Percentiles rank a stretch among this genome's conserved stretches.
These are phyloP conservation scores for Vaccinium vitisidaea DNA, from an alignment of 148 eudicot species.

Conservation along the genomic window DNA sequence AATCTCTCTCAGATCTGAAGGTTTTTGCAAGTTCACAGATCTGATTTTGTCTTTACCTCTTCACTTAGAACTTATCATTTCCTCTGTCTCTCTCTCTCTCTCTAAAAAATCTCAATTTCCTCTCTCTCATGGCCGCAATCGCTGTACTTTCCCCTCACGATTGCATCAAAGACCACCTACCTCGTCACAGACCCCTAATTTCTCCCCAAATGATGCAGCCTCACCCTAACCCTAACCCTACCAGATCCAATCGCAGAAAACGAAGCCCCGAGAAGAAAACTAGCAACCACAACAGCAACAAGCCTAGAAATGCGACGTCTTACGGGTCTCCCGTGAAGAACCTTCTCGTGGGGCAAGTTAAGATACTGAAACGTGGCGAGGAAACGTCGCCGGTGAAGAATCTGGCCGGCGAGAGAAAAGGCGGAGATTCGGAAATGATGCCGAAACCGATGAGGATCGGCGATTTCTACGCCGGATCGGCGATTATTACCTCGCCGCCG, in stretches of 20 bases:
- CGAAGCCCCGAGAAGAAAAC: slow-evolving; percentile 22
- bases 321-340: background rate
- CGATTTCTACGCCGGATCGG: slow-evolving; percentile 2
- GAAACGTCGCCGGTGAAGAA: slow-evolving; percentile 8
- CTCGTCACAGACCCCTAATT: background rate
- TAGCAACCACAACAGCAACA: background rate
- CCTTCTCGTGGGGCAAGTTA: slow-evolving; percentile 30
- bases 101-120: background rate
- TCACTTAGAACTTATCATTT: background rate
- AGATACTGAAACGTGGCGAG: slow-evolving; percentile 55
- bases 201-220: background rate
- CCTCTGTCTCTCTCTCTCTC: background rate
- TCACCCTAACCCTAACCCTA: slow-evolving; percentile 10
- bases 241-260: slow-evolving; percentile 35
- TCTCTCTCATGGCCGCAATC: slow-evolving; percentile 30
- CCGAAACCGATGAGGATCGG: background rate
- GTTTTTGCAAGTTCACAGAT: background rate
- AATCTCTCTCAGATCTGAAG: background rate
- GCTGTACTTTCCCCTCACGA: slow-evolving; percentile 41
- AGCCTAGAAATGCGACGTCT: background rate
- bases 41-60: background rate
- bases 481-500: background rate
- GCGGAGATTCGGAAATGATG: background rate
- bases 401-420: background rate
- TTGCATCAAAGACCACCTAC: slow-evolving; percentile 14